Evolutionary conservation across 139 green algal genomes (phyloP).

Genomic region (Tetraselmis striata): DNA sequence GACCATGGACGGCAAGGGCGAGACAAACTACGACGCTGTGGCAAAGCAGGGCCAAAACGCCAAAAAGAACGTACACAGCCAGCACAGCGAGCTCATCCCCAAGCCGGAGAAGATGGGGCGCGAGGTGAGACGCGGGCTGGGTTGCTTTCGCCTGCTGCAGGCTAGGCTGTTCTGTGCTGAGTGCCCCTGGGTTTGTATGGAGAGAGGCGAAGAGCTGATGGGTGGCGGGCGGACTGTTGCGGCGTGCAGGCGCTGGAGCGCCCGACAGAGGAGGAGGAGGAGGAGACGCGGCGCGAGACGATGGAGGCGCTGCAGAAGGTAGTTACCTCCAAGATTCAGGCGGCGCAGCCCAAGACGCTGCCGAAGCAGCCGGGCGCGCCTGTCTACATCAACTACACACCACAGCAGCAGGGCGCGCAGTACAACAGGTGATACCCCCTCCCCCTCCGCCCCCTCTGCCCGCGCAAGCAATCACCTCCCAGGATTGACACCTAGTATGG

Average conservation of each 20-base stretch:
- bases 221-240: not conserved
- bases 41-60: slow-evolving; percentile 70
- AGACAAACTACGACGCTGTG: slow-evolving; percentile 82
- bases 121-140: not conserved
- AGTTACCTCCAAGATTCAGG: slow-evolving; percentile 71
- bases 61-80: slow-evolving; percentile 59
- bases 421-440: too few relatives aligned
- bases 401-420: slow-evolving; percentile 51
- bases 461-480: too few relatives aligned
- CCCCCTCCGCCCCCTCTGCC: too few relatives aligned
- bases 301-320: slow-evolving; percentile 55
- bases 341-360: slow-evolving; percentile 70
- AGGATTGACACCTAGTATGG: too few relatives aligned
- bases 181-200: too few relatives aligned
- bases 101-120: slow-evolving; percentile 59
- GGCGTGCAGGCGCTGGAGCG: slow-evolving; percentile 40
- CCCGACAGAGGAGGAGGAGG: slow-evolving; percentile 77
- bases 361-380: slow-evolving; percentile 59
- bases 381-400: slow-evolving; percentile 95
- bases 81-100: slow-evolving; percentile 79
- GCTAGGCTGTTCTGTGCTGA: too few relatives aligned
- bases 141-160: too few relatives aligned
- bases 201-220: not conserved
- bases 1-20: slow-evolving; percentile 66
- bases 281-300: slow-evolving; percentile 60